A percentile compares a stretch with the other conserved stretches of the same genome.
Evolutionary conservation across 306 rosid species (phyloP).

Genomic region (Quercus robur): DNA sequence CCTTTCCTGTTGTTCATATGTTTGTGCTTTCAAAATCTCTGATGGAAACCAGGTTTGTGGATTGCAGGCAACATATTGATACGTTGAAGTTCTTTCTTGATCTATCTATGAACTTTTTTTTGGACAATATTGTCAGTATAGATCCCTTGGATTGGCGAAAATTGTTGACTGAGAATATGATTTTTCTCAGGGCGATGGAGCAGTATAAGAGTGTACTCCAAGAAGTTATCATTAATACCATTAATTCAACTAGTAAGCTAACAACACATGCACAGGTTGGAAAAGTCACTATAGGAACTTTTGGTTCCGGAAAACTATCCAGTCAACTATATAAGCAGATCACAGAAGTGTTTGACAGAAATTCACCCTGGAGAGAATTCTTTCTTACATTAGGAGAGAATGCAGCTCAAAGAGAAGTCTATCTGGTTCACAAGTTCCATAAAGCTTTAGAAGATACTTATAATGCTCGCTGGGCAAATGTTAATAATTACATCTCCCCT

Average conservation of each 20-base stretch:
- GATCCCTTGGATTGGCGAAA: constrained; percentile 43
- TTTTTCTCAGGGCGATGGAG: constrained; percentile 35
- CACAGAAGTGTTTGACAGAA: constrained; percentile 1
- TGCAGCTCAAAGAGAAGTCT: not conserved
- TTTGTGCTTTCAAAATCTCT: constrained; percentile 46
- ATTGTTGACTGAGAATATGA: constrained; percentile 27
- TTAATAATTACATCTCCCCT: constrained; percentile 51
- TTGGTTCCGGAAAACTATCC: constrained; percentile 32
- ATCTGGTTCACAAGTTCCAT: constrained; percentile 11
- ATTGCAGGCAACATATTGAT: not conserved
- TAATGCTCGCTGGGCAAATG: constrained; percentile 18
- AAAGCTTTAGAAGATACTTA: constrained; percentile 40
- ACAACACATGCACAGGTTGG: constrained; percentile 52
- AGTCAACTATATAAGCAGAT: constrained; percentile 13
- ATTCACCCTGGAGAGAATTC: constrained; percentile 43
- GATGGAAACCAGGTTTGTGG: constrained; percentile 27
- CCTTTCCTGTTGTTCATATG: constrained; percentile 33
- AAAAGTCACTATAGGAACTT: constrained; percentile 34
- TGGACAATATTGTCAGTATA: not conserved
- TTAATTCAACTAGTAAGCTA: not conserved
- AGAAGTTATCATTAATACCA: constrained; percentile 26
- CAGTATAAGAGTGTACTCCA: constrained; percentile 22
- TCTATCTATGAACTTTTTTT: constrained; percentile 21
- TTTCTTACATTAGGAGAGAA: constrained; percentile 14
- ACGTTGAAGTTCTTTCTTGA: constrained; percentile 16